Conservation (phyloP, 441 rosid species). For the Adansonia gregorii region DNA sequence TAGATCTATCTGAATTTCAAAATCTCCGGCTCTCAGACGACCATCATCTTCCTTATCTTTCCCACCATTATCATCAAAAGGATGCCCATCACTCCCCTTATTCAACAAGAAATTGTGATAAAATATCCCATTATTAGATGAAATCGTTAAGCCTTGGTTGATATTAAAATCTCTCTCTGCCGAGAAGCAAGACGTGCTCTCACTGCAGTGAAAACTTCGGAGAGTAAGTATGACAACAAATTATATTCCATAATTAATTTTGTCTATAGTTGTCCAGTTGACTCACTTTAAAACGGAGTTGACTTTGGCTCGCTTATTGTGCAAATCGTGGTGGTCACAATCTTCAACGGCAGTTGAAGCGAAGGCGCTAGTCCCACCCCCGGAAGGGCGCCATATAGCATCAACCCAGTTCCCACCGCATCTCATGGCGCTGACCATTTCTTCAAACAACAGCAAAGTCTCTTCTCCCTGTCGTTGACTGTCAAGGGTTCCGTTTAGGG, state of each 20-base stretch:
- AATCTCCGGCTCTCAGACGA: slow-evolving; percentile 55
- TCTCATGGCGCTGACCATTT: slow-evolving; percentile 41
- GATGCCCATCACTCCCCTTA: slow-evolving; percentile 46
- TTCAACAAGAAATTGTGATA: slow-evolving; percentile 69
- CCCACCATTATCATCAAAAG: slow-evolving; percentile 42
- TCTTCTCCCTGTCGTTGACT: slow-evolving; percentile 26
- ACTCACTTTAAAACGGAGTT: slow-evolving; percentile 61
- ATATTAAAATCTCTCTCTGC: slow-evolving; percentile 42
- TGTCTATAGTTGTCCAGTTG: slow-evolving; percentile 4
- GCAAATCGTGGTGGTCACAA: slow-evolving; percentile 56
- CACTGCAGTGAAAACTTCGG: slow-evolving; percentile 46
- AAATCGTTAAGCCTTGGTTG: slow-evolving; percentile 42
- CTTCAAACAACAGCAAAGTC: slow-evolving; percentile 39
- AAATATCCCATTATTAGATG: slow-evolving; percentile 45
- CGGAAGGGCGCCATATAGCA: slow-evolving; percentile 34
- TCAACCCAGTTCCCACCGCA: slow-evolving; percentile 37
- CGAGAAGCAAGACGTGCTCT: slow-evolving; percentile 46
- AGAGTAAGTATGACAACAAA: slow-evolving; percentile 18
- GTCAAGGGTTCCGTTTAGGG: neutral
- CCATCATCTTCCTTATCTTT: slow-evolving; percentile 56
- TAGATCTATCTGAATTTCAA: slow-evolving; percentile 83
- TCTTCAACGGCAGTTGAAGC: slow-evolving; percentile 32
- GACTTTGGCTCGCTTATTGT: slow-evolving; percentile 85
- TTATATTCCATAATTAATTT: neutral
- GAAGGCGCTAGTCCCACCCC: slow-evolving; percentile 63